Base-by-base conservation (phyloP, 805 yeast species). In the Candida odintsovae region DNA sequence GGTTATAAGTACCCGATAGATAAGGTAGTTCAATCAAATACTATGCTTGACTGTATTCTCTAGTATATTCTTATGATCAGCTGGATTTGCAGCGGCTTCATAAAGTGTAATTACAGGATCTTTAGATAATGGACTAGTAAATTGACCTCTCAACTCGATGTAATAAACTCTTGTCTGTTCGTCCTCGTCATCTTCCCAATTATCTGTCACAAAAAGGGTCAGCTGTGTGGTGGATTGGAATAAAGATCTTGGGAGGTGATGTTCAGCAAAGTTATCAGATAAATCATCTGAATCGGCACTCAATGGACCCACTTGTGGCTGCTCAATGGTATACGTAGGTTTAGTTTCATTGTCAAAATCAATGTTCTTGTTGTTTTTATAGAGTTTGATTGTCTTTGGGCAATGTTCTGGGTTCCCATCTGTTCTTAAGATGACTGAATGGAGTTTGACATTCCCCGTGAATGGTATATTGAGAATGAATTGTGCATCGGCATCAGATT, bases 1-100 rank as follows among this genome's bases (percentile, higher is more conserved):
- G 11, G n/a, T 28, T 12, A 28, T 13, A 13, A 22, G 8, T 28
- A 28, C 13, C 31, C 31, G 13, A 12, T 28, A 28, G 13, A 28
- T 13, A 28, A 28, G n/a, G n/a, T 28, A 13, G n/a, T 6, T 28
- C 31, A 28, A 28, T 33, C 20, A 33, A 9, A 33, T 33, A 9
- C 36, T 33, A 16, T 33, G 20, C 13, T 33, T 6, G 36, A 33
- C 36, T 4, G 20, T 33, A 33, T 33, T 33, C 36, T 33, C 46
- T 9, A 58, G 16, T 25, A 56, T 15, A 39, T 65, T 72, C 53
- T 75, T 80, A 63, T 92, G 97, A 61, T 90, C 97, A 1, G 83
- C 79, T 0, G 97, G 97, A 62, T 90, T 90, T 3, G 97, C 94
- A 0, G 96, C 95, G 46, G 90, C 78, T 65, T 92, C 98, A 63